phyloP scores from a whole-genome alignment of 2,329 filamentous ascomycete species.

The Pseudogymnoascus sp. region DNA sequence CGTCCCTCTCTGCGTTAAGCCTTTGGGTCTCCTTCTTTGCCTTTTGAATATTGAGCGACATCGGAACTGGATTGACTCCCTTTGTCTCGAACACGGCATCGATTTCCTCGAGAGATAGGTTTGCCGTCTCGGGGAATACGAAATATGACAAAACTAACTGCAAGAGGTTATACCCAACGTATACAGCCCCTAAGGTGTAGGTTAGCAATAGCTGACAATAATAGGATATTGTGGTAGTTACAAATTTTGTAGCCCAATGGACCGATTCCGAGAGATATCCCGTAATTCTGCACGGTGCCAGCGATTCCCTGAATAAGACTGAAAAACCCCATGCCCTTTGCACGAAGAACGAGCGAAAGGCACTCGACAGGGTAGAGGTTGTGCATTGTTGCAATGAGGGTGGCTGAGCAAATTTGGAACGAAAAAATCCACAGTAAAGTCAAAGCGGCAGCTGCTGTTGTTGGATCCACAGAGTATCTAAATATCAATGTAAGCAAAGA shows the following conservation, averaged over 20 bases:
- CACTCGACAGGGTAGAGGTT: conserved; percentile 40
- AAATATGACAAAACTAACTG: conserved; percentile 42
- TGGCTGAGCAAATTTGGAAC: conserved; percentile 40
- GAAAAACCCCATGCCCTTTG: conserved; percentile 40
- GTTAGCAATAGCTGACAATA: too few relatives aligned
- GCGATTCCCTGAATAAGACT: conserved; percentile 38
- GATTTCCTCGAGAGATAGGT: conserved; percentile 47
- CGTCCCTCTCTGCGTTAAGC: conserved; percentile 13
- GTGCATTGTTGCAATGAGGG: conserved; percentile 41
- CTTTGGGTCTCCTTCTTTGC: conserved; percentile 31
- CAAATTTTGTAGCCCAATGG: conserved; percentile 44
- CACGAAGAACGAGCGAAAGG: conserved; percentile 36
- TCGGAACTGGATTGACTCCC: conserved; percentile 36
- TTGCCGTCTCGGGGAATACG: conserved; percentile 45
- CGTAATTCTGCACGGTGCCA: conserved; percentile 38
- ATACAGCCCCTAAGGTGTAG: conserved; percentile 31
- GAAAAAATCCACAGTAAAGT: conserved; percentile 41
- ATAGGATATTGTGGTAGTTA: too few relatives aligned
- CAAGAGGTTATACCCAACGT: conserved; percentile 42
- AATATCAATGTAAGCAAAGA: not conserved
- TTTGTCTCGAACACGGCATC: conserved; percentile 49
- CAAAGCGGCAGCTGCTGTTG: conserved; percentile 32
- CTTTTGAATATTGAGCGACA: conserved; percentile 35
- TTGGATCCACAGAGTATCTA: conserved; percentile 29
- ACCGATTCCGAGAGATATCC: conserved; percentile 39